Conservation (phyloP, 148 eudicot species). For the Rhododendron mucronatum region DNA sequence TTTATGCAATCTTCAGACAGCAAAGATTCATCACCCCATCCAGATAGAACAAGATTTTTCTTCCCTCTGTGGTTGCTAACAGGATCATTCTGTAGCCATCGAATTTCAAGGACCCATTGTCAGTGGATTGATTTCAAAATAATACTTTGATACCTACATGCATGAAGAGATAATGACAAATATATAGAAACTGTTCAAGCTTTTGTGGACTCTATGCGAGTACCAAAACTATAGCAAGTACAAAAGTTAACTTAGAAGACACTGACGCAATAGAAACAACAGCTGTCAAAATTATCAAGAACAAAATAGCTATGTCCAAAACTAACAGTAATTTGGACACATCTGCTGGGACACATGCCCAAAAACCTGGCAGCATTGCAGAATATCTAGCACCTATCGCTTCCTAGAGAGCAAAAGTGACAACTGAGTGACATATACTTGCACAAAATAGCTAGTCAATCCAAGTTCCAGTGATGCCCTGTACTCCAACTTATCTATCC, state of each 20-base stretch:
- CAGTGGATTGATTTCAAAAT: background rate
- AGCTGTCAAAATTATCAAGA: background rate
- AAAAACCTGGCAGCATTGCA: background rate
- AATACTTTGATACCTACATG: background rate
- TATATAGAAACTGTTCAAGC: background rate
- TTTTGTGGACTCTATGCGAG: background rate
- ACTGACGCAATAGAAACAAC: background rate
- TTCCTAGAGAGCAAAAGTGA: background rate
- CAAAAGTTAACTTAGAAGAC: background rate
- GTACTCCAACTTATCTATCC: background rate
- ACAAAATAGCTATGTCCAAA: background rate
- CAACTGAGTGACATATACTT: background rate
- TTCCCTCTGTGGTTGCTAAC: conserved; percentile 76
- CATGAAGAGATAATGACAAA: background rate
- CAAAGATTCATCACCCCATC: conserved; percentile 79
- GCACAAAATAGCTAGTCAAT: background rate
- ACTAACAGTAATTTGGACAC: background rate
- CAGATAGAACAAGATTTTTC: conserved; percentile 82
- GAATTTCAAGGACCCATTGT: conserved; percentile 6
- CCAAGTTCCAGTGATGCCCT: background rate
- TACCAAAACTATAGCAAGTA: background rate
- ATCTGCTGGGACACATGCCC: background rate
- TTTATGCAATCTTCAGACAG: conserved; percentile 67
- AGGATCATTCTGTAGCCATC: conserved; percentile 49
- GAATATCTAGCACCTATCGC: background rate